These are phyloP conservation scores for Microdochium trichocladiopsis DNA, from an alignment of 2,329 filamentous ascomycete species.

Conservation along the genomic window DNA sequence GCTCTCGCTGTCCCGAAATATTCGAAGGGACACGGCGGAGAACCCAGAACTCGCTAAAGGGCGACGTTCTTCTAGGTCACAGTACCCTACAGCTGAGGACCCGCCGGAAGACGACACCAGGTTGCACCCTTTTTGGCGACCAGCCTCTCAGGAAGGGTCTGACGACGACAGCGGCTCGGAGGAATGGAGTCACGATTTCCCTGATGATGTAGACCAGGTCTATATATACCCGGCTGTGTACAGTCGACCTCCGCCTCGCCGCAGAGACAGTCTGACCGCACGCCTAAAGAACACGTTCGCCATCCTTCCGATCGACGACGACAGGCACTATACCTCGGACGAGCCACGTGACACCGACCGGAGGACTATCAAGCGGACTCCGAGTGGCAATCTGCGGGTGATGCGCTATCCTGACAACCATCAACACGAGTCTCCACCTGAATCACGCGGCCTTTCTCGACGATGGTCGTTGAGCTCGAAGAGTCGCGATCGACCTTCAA, in stretches of 20 bases:
- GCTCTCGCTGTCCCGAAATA: constrained; percentile 43
- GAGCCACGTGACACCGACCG: constrained; percentile 37
- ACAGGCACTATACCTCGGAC: constrained; percentile 24
- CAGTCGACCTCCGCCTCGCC: constrained; percentile 32
- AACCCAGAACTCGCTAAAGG: constrained; percentile 14
- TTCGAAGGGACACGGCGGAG: constrained; percentile 21
- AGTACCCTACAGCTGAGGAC: constrained; percentile 35
- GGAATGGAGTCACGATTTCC: constrained; percentile 17
- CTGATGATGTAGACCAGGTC: constrained; percentile 25
- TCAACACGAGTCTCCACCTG: background rate
- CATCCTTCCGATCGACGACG: constrained; percentile 44
- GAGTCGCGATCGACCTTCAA: constrained; percentile 24
- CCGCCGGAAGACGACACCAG: constrained; percentile 43
- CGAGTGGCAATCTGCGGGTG: constrained; percentile 53
- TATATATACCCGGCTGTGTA: constrained; percentile 42
- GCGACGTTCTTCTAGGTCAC: constrained; percentile 17
- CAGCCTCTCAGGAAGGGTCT: constrained; percentile 33
- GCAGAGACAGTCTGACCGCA: constrained; percentile 41
- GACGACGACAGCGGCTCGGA: constrained; percentile 18
- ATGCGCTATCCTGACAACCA: constrained; percentile 21
- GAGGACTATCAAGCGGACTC: constrained; percentile 50
- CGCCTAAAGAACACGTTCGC: constrained; percentile 54
- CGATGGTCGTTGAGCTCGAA: constrained; percentile 27
- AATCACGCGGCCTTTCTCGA: background rate
- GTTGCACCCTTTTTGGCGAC: constrained; percentile 56